Base-by-base conservation (phyloP, 306 rosid genomes). In the Castanea crenata region DNA sequence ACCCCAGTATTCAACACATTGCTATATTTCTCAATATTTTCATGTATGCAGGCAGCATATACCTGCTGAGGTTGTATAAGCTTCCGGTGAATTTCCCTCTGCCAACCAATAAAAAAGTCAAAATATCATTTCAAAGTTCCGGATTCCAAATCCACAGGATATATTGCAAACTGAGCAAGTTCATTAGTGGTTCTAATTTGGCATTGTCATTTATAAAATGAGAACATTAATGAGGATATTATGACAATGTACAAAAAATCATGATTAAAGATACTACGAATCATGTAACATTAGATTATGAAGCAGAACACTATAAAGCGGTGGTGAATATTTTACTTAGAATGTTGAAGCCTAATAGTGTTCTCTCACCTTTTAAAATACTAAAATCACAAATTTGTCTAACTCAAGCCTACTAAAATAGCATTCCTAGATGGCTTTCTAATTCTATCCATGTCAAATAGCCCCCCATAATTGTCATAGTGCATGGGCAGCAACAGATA, bases 1-100 rank as follows among this genome's bases (percentile, higher is more conserved):
- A 73, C 87, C 31, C 74, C 78, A 41, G 81, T 61, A 70, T 61
- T 71, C 54, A 82, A 27, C 76, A 78, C 59, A 73, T 57, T 81
- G 71, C 80, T 74, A 79, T 57, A 78, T 65, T 69, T 80, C 68
- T 71, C 84, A 59, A 78, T 64, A 51, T 35, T 62, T 31, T 84
- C 78, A 54, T 58, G 78, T 65, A 49, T 78, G 77, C 84, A 27
- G 78, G 77, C 85, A 32, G 78, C 78, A 77, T 31, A 69, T 5
- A 54, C 81, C 88, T 78, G 85, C 83, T 14, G 69, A 21, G 4
- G 21, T 58, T 67, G 78, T 15, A 23, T 49, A 49, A 80, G 70
- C 38, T n/a, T 64, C 67, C 6, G 38, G 51, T 64, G 19, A 57
- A 58, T 41, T 23, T 27, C 67, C 74, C 57, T 52, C 82, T 86